Conservation (phyloP, 192 early-diverging fungal genomes). For the Phycomyces nitens region DNA sequence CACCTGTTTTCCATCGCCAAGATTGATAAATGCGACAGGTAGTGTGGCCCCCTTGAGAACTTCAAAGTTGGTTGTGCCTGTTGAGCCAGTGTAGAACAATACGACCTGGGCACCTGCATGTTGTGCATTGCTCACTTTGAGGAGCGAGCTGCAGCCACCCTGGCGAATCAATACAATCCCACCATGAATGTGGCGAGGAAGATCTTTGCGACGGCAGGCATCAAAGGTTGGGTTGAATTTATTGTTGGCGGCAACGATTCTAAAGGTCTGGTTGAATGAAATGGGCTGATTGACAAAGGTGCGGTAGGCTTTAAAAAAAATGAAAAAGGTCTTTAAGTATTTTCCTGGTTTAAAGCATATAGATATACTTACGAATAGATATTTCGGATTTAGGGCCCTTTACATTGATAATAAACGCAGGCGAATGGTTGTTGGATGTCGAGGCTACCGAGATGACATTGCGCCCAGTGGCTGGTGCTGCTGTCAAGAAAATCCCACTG, state of each 20-base stretch:
- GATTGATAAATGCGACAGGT: slow-evolving; percentile 21
- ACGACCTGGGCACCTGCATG: slow-evolving; percentile 60
- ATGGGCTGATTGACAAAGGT: slow-evolving; percentile 10
- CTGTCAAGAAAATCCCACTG: slow-evolving; percentile 55
- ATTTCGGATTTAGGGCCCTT: background rate
- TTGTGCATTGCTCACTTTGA: slow-evolving; percentile 54
- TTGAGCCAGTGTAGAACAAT: slow-evolving; percentile 53
- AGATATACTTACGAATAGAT: slow-evolving; percentile 8
- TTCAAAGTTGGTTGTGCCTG: slow-evolving; percentile 2
- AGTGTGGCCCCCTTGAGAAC: slow-evolving; percentile 6
- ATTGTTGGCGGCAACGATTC: slow-evolving; percentile 39
- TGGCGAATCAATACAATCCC: slow-evolving; percentile 62
- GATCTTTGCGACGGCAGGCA: slow-evolving; percentile 43
- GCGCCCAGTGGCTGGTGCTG: slow-evolving; percentile 52
- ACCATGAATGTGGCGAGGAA: slow-evolving; percentile 30
- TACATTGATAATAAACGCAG: slow-evolving; percentile 29
- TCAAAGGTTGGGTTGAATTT: slow-evolving; percentile 42
- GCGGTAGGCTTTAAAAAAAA: slow-evolving; percentile 14
- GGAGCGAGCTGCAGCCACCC: slow-evolving; percentile 57
- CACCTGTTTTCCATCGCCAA: background rate
- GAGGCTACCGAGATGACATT: slow-evolving; percentile 57
- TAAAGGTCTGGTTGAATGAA: background rate
- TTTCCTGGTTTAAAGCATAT: background rate
- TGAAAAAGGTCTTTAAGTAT: background rate
- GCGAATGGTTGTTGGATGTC: slow-evolving; percentile 36